phyloP scores from a whole-genome alignment of 257 asterid genomes.

The Nicotiana attenuata region DNA sequence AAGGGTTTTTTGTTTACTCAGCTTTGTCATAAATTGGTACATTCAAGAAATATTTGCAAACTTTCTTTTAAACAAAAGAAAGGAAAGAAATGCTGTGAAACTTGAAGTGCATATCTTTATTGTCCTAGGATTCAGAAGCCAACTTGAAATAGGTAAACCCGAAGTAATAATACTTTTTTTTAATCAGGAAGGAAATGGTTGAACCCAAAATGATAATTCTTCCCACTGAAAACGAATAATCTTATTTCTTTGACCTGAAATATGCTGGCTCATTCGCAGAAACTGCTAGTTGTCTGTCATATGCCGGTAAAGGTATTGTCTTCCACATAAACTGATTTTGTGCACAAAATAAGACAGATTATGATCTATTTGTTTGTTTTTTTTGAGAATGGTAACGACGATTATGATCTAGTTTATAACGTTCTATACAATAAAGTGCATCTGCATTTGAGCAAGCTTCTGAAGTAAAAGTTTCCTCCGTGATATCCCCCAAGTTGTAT shows the following conservation, averaged over 20 bases:
- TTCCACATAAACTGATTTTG: neutral
- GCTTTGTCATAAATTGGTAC: neutral
- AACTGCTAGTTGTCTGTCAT: neutral
- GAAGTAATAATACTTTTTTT: too few species aligned
- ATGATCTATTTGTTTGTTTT: neutral
- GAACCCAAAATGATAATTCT: neutral
- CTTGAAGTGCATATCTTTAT: neutral
- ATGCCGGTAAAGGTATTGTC: neutral
- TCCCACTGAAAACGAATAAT: neutral
- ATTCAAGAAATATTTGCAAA: neutral
- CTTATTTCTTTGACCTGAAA: neutral
- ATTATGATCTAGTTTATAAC: neutral
- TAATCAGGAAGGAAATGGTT: neutral
- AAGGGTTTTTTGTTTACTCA: neutral
- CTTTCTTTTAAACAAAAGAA: neutral
- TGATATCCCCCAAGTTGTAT: neutral
- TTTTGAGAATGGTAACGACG: too few species aligned
- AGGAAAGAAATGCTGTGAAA: neutral
- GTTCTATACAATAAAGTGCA: neutral
- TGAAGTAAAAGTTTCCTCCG: neutral
- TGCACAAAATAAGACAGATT: neutral
- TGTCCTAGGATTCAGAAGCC: neutral
- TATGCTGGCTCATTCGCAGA: neutral
- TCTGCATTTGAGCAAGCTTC: neutral
- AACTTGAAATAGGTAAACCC: neutral